Evolutionary conservation across 495 filamentous ascomycete genomes (phyloP).

Genomic region (Bryoglossum gracile): DNA sequence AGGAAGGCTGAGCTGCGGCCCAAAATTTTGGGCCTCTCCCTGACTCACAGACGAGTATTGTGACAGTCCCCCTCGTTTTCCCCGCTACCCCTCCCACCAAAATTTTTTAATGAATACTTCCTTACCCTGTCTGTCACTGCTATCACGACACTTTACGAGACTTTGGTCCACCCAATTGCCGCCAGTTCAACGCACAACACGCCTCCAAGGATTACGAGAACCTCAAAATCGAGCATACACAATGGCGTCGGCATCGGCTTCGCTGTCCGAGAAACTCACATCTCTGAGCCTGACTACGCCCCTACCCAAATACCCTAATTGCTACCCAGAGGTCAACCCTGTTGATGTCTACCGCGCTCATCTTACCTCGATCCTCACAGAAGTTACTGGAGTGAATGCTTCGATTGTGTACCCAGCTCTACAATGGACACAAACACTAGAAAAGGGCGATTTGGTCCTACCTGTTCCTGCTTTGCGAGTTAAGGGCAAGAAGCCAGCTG

Average conservation of each 20-base stretch:
- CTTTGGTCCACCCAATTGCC: neutral
- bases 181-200: neutral
- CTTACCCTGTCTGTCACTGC: neutral
- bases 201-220: neutral
- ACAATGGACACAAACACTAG: conserved; percentile 73
- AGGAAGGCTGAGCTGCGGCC: neutral
- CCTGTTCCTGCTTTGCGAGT: conserved; percentile 73
- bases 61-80: neutral
- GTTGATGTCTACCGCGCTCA: conserved; percentile 84
- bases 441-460: conserved; percentile 83
- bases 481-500: conserved; percentile 73
- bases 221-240: neutral
- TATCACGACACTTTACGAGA: neutral
- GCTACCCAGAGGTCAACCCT: conserved; percentile 67
- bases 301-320: conserved; percentile 40
- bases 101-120: neutral
- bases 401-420: conserved; percentile 71
- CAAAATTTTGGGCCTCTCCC: conserved; percentile 6
- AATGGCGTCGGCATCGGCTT: conserved; percentile 12
- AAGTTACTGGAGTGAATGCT: conserved; percentile 64
- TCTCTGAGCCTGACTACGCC: conserved; percentile 28
- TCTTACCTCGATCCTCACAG: conserved; percentile 64
- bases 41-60: too few species aligned
- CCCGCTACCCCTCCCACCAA: neutral
- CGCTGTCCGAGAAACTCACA: conserved; percentile 24